phyloP scores from a whole-genome alignment of 208 protist species.

The Trypanosoma mega region DNA sequence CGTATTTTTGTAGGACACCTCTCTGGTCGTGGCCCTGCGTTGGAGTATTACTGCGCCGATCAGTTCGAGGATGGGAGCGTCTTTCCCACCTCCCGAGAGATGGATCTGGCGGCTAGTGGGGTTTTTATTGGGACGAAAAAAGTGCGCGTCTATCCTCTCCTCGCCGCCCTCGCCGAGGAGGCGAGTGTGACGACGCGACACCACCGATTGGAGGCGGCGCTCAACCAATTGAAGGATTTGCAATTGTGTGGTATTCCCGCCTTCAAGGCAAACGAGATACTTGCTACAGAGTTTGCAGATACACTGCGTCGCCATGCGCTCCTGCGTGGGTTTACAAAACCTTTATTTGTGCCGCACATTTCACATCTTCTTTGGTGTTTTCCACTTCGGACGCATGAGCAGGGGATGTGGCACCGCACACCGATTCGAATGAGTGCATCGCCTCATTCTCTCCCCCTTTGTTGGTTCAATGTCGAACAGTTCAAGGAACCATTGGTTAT shows the following conservation, averaged over 20 bases:
- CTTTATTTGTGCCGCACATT: conserved; percentile 24
- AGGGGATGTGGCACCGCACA: conserved; percentile 20
- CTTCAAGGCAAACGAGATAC: background rate
- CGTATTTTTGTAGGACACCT: conserved; percentile 45
- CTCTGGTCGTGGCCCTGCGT: conserved; percentile 31
- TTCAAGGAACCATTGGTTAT: conserved; percentile 49
- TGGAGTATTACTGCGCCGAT: conserved; percentile 75
- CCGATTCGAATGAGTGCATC: too few relatives aligned
- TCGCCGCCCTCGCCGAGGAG: conserved; percentile 28
- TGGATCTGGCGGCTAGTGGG: conserved; percentile 48
- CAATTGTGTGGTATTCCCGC: conserved; percentile 4
- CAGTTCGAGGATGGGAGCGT: conserved; percentile 56
- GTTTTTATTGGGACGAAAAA: conserved; percentile 36
- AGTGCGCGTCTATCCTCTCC: conserved; percentile 56
- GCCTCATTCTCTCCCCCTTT: conserved; percentile 27
- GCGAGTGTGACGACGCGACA: conserved; percentile 5
- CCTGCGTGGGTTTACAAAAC: conserved; percentile 17
- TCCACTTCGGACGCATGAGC: conserved; percentile 19
- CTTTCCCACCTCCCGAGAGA: conserved; percentile 44
- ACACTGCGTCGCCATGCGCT: conserved; percentile 11
- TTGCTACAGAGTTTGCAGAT: conserved; percentile 1
- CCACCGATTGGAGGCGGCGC: conserved; percentile 12
- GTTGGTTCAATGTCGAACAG: conserved; percentile 78
- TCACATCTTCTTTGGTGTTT: conserved; percentile 1
- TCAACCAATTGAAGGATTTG: conserved; percentile 11